Base-by-base conservation (phyloP, 1,139 yeast species). In the Diutina rugosa region DNA sequence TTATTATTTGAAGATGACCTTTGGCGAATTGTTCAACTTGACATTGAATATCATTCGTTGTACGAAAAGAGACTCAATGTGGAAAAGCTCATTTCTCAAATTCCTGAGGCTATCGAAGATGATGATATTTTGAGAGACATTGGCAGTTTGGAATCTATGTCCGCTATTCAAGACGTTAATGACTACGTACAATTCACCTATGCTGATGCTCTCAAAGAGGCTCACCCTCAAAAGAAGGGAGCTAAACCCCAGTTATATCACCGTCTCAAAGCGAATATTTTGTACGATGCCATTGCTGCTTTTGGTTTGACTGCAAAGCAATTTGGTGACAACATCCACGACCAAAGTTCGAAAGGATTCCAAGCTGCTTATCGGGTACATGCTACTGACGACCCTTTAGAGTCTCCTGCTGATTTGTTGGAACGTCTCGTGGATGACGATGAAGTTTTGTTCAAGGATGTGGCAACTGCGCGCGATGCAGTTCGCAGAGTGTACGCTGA, bases 21-120 rank as follows among this genome's bases (percentile, higher is more conserved):
- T 60, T 95, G 99, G 99, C 81, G 93, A 66, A 85, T 91, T 61
- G 86, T 90, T 10, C 85, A 82, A 61, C 78, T 90, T 56, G 98
- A 93, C 67, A 79, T 90, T 62, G 97, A 90, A 63, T 93, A 84
- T 69, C 97, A 91, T 66, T 87, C 96, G 9, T 73, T 91, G 54
- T 77, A 87, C 59, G 90, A 87, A 63, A 91, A 90, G 72, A 81
- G 87, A 67, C 75, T 79, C 57, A 79, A 85, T 51, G 81, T 87
- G 41, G 79, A 78, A 61, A 79, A 78, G 56, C 72, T 89, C 57
- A 82, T 82, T 59, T 75, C 78, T 28, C 72, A 80, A 18, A 71
- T 90, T 59, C 74, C 74, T 29, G 67, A 80, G 26, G 49, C n/a
- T 6, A 12, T 26, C 49, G 38, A 28, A 14, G 78, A 77, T 54